Evolutionary conservation across 208 protist genomes (phyloP), one percentile per base, ranked within the genome.

Genomic region (Lotmaria passim): DNA sequence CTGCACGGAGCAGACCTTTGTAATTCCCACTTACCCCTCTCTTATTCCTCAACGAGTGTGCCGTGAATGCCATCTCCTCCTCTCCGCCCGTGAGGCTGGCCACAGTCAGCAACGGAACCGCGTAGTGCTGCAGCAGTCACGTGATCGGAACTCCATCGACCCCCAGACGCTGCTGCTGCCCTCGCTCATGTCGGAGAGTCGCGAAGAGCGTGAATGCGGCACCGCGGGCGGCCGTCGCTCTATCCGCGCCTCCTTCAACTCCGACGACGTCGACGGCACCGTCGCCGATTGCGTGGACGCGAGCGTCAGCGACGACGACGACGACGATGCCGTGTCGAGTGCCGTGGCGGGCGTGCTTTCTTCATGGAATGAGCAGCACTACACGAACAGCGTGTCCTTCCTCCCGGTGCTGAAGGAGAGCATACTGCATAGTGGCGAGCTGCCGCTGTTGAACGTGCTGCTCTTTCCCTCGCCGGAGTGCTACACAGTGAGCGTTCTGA

Each of bases 31-130:
- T 6, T 58, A 86, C 10, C 36, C 60, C 8, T 52, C 60, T 11
- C 34, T 39, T 1, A 75, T 82, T 17, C 73, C 70, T 8, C 81
- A 85, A 57, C 81, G 85, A 21, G 61, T 90, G 58, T 90, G 85
- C 58, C 52, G 24, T 3, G 68, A 52, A 21, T 90, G 81, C 48
- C 57, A 58, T 24, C 3, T 19, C 4, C 14, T 71, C 0, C 65
- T 71, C 6, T 33, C 55, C 17, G 6, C 53, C 21, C 65, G 65
- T 8, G 53, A 61, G 26, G 31, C 31, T 21, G 53, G 65, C 33
- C 39, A 53, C 19, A 46, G 31, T 3, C 65, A 61, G 53, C 55
- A 55, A 28, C 52, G 38, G 2, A 53, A 71, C 36, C 30, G 65
- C 8, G 52, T 19, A 7, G 2, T 69, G 28, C 28, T 69, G 15